phyloP scores from a whole-genome alignment of 176 grass and related monocot species.

The Aegilops bicornis region DNA sequence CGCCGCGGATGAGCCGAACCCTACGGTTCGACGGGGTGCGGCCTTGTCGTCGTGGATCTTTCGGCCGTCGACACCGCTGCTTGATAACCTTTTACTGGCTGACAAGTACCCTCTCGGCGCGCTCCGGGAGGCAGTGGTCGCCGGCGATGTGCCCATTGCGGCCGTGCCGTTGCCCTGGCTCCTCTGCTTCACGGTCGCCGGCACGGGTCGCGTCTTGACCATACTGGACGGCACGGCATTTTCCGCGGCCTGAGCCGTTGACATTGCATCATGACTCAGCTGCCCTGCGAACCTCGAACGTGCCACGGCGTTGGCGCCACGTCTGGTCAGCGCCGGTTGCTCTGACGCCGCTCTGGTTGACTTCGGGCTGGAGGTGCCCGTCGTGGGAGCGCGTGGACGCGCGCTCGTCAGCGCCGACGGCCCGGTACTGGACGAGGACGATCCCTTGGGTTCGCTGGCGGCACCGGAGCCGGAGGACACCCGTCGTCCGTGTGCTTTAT shows the following conservation, averaged over 20 bases:
- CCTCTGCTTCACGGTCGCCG: background rate
- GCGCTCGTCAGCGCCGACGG: background rate
- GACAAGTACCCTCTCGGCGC: background rate
- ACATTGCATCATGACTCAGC: background rate
- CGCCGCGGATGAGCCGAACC: background rate
- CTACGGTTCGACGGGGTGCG: background rate
- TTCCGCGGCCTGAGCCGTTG: background rate
- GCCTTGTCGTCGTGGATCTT: background rate
- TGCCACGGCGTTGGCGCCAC: conserved; percentile 3
- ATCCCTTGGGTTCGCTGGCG: background rate
- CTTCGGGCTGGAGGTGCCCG: background rate
- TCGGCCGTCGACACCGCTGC: background rate
- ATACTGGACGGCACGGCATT: background rate
- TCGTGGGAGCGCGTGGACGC: background rate
- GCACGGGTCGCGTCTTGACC: background rate
- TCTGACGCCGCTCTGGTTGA: background rate
- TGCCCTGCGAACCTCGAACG: conserved; percentile 30
- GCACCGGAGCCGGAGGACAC: background rate
- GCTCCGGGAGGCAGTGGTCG: background rate
- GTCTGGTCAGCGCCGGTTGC: background rate
- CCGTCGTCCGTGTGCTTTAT: background rate
- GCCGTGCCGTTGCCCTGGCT: background rate
- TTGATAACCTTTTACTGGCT: background rate
- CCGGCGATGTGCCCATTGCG: background rate
- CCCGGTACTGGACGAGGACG: background rate